Evolutionary conservation across 1,139 yeast genomes (phyloP), one percentile per base, ranked within the genome.

Genomic region (Candida labiduridarum): DNA sequence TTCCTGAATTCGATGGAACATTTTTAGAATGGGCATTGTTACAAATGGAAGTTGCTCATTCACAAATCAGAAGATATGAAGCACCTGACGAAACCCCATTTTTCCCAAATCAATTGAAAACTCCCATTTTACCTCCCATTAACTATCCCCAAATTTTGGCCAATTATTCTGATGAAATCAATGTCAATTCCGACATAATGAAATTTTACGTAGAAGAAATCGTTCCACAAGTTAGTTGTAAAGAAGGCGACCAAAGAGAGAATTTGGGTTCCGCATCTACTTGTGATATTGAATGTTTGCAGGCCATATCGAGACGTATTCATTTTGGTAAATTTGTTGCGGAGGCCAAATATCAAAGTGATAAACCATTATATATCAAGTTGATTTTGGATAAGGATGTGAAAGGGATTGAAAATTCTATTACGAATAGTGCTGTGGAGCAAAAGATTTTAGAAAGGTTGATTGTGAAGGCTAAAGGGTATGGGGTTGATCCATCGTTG

Each of bases 241-340:
- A 74, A 31, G 68, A 68, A 4, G 96, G 94, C 10, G 95, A 89
- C 52, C 96, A 90, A 62, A 73, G 78, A 46, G 97, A 92, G 63
- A 94, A 92, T 66, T 77, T 84, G 54, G 99, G 99, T 0, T 87
- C 96, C 25, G 90, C 95, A 41, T 87, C 96, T 1, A 74, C 84
- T 38, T 78, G 90, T 57, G 99, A 94, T 64, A 87, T 94, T 52
- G 96, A 88, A 58, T 83, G 89, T 58, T 76, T 94, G 56, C 97
- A 92, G 67, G 85, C 96, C 4, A 72, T 94, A 45, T 88, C 96
- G n/a, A 79, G 99, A 61, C 81, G 99, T 64, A 90, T 94, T 58
- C 99, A 94, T 70, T 94, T 94, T 69, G 99, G 98, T 47, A 89
- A 88, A 68, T 94, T 94, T 73, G 99, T 94, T 5, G 99, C 99